phyloP scores from a whole-genome alignment of 2,329 filamentous ascomycete genomes.

The Helotiales sp. region DNA sequence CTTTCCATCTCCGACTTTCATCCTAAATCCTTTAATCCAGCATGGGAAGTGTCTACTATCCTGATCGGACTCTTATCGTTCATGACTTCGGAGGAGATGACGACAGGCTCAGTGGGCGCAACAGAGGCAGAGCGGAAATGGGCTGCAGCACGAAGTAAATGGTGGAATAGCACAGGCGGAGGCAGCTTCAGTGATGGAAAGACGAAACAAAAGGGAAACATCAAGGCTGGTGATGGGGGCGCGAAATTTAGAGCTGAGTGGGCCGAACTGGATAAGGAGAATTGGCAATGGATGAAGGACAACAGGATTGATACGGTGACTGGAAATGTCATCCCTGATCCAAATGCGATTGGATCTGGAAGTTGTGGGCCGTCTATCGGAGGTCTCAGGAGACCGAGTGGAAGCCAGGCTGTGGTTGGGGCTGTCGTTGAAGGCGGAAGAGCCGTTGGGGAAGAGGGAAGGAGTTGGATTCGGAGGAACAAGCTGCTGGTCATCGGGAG shows the following conservation, averaged over 20 bases:
- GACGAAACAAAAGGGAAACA: slow-evolving; percentile 64
- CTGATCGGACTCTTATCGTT: slow-evolving; percentile 91
- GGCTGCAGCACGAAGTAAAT: slow-evolving; percentile 75
- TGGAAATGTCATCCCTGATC: slow-evolving; percentile 63
- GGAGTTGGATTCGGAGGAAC: slow-evolving; percentile 79
- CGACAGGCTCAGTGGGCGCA: slow-evolving; percentile 82
- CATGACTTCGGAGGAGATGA: slow-evolving; percentile 99
- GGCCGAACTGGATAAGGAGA: slow-evolving; percentile 85
- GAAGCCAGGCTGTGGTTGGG: slow-evolving; percentile 53
- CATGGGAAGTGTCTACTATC: slow-evolving; percentile 97
- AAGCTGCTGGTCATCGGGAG: slow-evolving; percentile 72
- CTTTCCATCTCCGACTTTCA: slow-evolving; percentile 98
- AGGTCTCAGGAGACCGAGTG: slow-evolving; percentile 61
- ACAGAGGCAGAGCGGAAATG: slow-evolving; percentile 75
- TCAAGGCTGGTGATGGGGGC: slow-evolving; percentile 90
- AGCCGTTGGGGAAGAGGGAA: slow-evolving; percentile 73
- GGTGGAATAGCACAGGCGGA: slow-evolving; percentile 97
- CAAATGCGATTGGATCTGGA: slow-evolving; percentile 45
- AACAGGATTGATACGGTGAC: slow-evolving; percentile 76
- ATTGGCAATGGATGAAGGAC: slow-evolving; percentile 88
- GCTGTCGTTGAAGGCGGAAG: slow-evolving; percentile 77
- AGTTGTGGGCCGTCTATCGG: slow-evolving; percentile 60
- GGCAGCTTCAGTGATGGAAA: slow-evolving; percentile 36
- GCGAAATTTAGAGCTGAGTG: slow-evolving; percentile 88
- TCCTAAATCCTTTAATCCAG: slow-evolving; percentile 95